phyloP scores from a whole-genome alignment of 2,329 filamentous ascomycete genomes.

The Dendryphion nanum region DNA sequence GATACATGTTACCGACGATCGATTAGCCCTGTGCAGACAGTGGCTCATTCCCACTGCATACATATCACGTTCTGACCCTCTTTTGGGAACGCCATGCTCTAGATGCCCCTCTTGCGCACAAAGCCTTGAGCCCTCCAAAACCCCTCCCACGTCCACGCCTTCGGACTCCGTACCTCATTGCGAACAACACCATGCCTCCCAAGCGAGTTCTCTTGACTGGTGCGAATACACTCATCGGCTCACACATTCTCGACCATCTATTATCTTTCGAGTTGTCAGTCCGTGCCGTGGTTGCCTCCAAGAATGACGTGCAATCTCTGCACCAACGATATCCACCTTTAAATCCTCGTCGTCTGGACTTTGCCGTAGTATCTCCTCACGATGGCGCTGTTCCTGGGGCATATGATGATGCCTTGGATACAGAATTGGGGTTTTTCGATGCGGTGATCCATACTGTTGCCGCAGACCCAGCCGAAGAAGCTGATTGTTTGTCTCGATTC shows the following conservation, averaged over 20 bases:
- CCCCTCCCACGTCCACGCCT: too few species aligned
- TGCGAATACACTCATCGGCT: constrained; percentile 22
- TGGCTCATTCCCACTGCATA: constrained; percentile 6
- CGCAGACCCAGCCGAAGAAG: constrained; percentile 18
- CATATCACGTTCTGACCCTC: constrained; percentile 12
- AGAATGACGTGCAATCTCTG: constrained; percentile 15
- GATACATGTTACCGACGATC: too few species aligned
- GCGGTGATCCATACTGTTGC: constrained; percentile 24
- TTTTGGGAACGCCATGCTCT: too few species aligned
- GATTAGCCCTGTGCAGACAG: constrained; percentile 5
- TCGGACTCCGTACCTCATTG: too few species aligned
- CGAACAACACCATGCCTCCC: constrained; percentile 15
- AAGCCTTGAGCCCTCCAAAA: too few species aligned
- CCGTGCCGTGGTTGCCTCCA: constrained; percentile 23
- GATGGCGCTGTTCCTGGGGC: constrained; percentile 14
- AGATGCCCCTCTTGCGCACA: too few species aligned
- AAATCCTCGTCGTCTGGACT: constrained; percentile 16
- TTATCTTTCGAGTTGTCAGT: constrained; percentile 19
- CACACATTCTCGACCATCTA: constrained; percentile 24
- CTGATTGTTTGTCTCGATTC: constrained; percentile 26
- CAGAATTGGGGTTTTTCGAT: constrained; percentile 19
- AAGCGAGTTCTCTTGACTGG: constrained; percentile 25
- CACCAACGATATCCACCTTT: constrained; percentile 15
- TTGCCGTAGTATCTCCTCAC: constrained; percentile 15
- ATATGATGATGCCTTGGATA: constrained; percentile 18